Base-by-base conservation (phyloP, 2,329 filamentous ascomycete species). In the Lecanicillium sp. region DNA sequence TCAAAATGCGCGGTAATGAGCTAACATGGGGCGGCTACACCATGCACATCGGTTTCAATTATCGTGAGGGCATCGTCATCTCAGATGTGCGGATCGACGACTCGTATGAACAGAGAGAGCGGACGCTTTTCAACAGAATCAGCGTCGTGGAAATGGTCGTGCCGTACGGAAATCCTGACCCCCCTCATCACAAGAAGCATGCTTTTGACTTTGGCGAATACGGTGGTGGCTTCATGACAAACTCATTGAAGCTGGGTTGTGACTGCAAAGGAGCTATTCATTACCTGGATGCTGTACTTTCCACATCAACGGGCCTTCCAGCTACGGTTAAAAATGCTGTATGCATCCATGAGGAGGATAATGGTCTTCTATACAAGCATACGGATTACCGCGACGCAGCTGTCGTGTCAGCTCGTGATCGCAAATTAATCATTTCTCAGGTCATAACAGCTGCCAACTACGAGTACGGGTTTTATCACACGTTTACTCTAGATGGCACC, bases 231-330 rank as follows among this genome's bases (percentile, higher is more conserved):
- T 67, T 75, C 43, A 78, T 71, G 46, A 75, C 78, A 19, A 84
- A 84, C 56, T 81, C 81, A 38, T 65, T 85, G 5, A 63, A 65
- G 14, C 64, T 83, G 2, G 78, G 78, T 7, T 81, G 77, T 47
- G 76, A 81, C 52, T 85, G 80, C 67, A 83, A 84, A 54, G 80
- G 80, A 8, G 77, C 76, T 0, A 85, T 86, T 49, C 80, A 85
- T 45, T 60, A 60, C 37, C 51, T 59, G 22, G 52, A 56, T 32
- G 55, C 49, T 56, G 73, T 75, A 4, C 84, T 85, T 51, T 76
- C 81, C 40, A 84, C 83, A 54, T 66, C 71, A 14, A 75, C 77
- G 3, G 83, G 83, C 18, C 71, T 77, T 13, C 71, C 78, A 4
- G 77, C 75, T 6, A 75, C 76, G 2, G 79, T 87, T 60, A 83